Percentiles rank a stretch among this genome's conserved stretches.
These are phyloP conservation scores for Phytophthora tubulina DNA, from an alignment of 352 stramenopile genomes.

Conservation along the genomic window DNA sequence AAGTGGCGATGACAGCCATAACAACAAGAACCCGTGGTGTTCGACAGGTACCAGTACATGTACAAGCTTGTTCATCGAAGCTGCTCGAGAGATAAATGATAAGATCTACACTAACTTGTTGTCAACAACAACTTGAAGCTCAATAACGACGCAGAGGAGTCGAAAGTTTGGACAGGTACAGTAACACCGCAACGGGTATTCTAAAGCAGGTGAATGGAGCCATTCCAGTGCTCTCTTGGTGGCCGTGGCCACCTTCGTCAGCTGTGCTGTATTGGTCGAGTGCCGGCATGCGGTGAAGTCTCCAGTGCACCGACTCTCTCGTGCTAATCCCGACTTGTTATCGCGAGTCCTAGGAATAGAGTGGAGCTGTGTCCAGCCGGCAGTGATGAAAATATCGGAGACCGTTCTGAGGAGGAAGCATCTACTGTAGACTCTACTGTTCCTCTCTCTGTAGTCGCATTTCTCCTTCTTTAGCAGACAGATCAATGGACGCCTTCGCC, in stretches of 20 bases:
- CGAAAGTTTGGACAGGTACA: too few species aligned
- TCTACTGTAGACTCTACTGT: conserved; percentile 4
- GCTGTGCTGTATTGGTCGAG: not conserved
- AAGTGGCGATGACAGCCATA: too few species aligned
- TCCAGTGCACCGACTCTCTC: conserved; percentile 19
- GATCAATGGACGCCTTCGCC: conserved; percentile 29
- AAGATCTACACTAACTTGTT: too few species aligned
- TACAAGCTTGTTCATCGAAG: too few species aligned
- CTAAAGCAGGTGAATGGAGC: too few species aligned
- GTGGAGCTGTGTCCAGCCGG: conserved; percentile 17
- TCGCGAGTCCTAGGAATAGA: conserved; percentile 29
- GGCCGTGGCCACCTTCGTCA: not conserved
- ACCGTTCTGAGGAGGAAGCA: conserved; percentile 21
- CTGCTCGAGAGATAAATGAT: too few species aligned
- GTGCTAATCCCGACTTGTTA: conserved; percentile 23
- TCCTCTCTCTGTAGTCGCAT: conserved; percentile 12
- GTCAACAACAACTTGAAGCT: too few species aligned
- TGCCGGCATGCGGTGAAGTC: not conserved
- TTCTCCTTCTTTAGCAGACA: not conserved
- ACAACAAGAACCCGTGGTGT: too few species aligned
- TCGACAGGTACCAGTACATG: too few species aligned
- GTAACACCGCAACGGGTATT: too few species aligned
- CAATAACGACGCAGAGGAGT: too few species aligned
- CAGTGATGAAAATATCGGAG: conserved; percentile 26
- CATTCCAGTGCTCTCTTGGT: too few species aligned